phyloP scores from a whole-genome alignment of 768 basidiomycete genomes.

The Lentinula lateritia region DNA sequence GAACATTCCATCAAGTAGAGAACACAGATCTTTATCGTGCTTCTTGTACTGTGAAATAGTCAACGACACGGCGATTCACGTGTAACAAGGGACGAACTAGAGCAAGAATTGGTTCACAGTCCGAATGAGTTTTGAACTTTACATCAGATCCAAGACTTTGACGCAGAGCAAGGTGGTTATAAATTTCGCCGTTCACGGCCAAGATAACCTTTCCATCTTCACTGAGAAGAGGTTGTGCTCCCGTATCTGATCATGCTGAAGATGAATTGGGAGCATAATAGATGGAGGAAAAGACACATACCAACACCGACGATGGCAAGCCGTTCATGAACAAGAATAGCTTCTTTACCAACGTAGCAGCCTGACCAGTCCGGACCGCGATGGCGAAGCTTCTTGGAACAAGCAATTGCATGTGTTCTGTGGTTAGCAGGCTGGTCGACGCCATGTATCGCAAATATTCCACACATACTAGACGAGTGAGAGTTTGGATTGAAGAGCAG shows the following conservation, averaged over 20 bases:
- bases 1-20: constrained; percentile 95
- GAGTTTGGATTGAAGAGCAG: constrained; percentile 25
- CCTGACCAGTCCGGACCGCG: constrained; percentile 99
- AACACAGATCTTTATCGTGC: constrained; percentile 70
- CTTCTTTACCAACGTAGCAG: constrained; percentile 78
- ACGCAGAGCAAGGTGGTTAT: constrained; percentile 88
- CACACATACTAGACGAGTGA: constrained; percentile 66
- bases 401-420: constrained; percentile 71
- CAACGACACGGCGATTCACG: background rate
- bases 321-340: constrained; percentile 89
- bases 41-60: constrained; percentile 64
- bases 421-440: constrained; percentile 64
- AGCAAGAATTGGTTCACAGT: constrained; percentile 96
- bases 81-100: constrained; percentile 46
- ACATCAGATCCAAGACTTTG: constrained; percentile 55
- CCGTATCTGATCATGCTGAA: constrained; percentile 60
- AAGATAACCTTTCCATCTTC: constrained; percentile 80
- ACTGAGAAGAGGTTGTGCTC: constrained; percentile 90
- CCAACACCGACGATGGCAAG: constrained; percentile 98
- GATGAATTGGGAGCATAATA: background rate
- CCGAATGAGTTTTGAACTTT: constrained; percentile 94
- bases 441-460: constrained; percentile 84
- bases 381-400: constrained; percentile 87
- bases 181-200: constrained; percentile 98
- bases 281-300: constrained; percentile 30